Percentiles rank a stretch among this genome's conserved stretches.
These are phyloP conservation scores for Ampelocalamus luodianensis DNA, from an alignment of 176 grass and related monocot species.

Conservation along the genomic window DNA sequence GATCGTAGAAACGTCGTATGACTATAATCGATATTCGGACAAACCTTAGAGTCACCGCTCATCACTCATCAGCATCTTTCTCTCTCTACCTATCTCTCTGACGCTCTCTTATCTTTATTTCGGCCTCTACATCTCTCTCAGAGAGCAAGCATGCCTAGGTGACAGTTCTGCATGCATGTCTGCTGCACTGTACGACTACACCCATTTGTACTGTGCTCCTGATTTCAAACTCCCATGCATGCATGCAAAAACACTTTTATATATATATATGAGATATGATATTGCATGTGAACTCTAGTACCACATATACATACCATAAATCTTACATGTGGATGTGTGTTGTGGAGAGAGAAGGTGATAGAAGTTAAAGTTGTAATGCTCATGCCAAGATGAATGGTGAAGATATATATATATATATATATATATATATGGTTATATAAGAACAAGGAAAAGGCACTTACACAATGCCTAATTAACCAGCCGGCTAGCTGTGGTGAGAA, in stretches of 20 bases:
- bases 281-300: too few relatives aligned
- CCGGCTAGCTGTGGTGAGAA: neutral
- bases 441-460: neutral
- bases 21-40: too few relatives aligned
- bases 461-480: neutral
- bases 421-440: too few relatives aligned
- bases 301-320: too few relatives aligned
- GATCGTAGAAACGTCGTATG: too few relatives aligned
- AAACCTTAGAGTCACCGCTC: neutral
- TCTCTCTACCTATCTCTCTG: neutral
- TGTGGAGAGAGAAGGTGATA: too few relatives aligned
- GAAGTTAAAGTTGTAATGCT: too few relatives aligned
- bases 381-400: too few relatives aligned
- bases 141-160: slow-evolving; percentile 9
- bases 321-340: too few relatives aligned
- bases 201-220: neutral
- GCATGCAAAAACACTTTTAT: slow-evolving; percentile 4
- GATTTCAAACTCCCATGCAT: slow-evolving; percentile 26
- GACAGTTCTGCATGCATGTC: slow-evolving; percentile 27
- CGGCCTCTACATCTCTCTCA: neutral
- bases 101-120: neutral
- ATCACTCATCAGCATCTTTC: neutral
- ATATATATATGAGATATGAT: too few relatives aligned
- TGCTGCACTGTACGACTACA: neutral
- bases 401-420: too few relatives aligned